These are phyloP conservation scores for Leptographium procerum DNA, from an alignment of 2,329 filamentous ascomycete genomes.

Conservation along the genomic window DNA sequence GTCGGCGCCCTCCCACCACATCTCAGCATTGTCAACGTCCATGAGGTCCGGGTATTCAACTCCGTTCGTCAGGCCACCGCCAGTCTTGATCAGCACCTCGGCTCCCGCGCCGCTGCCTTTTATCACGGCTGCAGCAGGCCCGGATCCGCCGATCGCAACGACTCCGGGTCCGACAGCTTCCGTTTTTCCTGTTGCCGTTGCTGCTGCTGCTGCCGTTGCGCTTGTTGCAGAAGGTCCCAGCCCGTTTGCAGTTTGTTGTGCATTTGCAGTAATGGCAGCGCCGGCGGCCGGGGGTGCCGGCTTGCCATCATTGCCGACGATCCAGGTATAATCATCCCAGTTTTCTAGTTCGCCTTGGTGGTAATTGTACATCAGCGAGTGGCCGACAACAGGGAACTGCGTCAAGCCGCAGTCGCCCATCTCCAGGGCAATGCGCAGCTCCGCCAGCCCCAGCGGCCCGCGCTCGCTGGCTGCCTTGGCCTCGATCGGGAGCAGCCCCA, in stretches of 20 bases:
- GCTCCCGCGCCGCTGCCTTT: background rate
- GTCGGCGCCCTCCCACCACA: constrained; percentile 53
- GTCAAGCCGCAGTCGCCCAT: constrained; percentile 66
- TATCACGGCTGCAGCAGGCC: background rate
- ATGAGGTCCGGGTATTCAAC: constrained; percentile 38
- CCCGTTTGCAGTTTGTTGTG: background rate
- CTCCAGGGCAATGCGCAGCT: constrained; percentile 64
- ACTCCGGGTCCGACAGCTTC: background rate
- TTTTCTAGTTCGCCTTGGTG: constrained; percentile 66
- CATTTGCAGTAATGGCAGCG: background rate
- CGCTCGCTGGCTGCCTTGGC: constrained; percentile 63
- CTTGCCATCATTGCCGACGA: constrained; percentile 26
- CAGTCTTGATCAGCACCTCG: background rate
- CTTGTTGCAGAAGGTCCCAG: background rate
- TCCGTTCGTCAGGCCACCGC: constrained; percentile 17
- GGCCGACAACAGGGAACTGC: constrained; percentile 64
- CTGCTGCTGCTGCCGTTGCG: background rate
- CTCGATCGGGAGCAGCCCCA: constrained; percentile 70
- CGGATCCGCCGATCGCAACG: background rate
- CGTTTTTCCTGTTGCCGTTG: background rate
- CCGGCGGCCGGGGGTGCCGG: background rate
- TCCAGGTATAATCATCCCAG: constrained; percentile 48
- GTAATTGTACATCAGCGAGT: constrained; percentile 58
- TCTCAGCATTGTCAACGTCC: constrained; percentile 45
- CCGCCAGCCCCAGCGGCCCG: constrained; percentile 62